Conservation (phyloP, 2,329 filamentous ascomycete species). For the Endoconidiophora polonica region DNA sequence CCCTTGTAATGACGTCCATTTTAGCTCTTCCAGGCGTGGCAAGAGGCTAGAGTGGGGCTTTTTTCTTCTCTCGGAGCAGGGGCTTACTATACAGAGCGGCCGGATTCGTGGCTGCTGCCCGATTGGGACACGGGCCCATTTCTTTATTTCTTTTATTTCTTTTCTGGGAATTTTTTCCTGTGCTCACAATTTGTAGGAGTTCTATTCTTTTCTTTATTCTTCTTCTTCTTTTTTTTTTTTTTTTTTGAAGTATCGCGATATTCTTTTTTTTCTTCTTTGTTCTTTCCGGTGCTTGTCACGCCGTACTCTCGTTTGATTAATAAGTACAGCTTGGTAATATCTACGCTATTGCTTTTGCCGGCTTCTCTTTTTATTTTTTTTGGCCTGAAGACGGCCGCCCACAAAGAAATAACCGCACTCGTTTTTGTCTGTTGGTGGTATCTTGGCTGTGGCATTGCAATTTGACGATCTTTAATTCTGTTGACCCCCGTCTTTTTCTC, state of each 20-base stretch:
- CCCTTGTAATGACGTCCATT: neutral
- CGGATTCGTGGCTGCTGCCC: constrained; percentile 1
- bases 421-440: neutral
- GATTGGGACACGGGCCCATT: neutral
- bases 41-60: too few relatives aligned
- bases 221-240: neutral
- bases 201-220: constrained; percentile 1
- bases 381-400: too few relatives aligned
- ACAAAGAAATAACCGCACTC: too few relatives aligned
- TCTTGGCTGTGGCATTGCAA: neutral
- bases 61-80: neutral
- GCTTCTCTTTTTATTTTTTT: too few relatives aligned
- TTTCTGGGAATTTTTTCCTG: neutral
- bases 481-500: neutral
- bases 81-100: too few relatives aligned
- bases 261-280: neutral
- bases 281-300: neutral
- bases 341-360: too few relatives aligned
- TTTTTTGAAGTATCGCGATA: neutral
- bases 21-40: too few relatives aligned
- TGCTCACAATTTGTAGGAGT: neutral
- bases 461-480: neutral
- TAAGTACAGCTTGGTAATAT: too few relatives aligned
- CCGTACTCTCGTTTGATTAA: too few relatives aligned
- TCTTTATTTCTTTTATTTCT: neutral